Conservation (phyloP, 306 rosid genomes). For the Notholithocarpus densiflorus region DNA sequence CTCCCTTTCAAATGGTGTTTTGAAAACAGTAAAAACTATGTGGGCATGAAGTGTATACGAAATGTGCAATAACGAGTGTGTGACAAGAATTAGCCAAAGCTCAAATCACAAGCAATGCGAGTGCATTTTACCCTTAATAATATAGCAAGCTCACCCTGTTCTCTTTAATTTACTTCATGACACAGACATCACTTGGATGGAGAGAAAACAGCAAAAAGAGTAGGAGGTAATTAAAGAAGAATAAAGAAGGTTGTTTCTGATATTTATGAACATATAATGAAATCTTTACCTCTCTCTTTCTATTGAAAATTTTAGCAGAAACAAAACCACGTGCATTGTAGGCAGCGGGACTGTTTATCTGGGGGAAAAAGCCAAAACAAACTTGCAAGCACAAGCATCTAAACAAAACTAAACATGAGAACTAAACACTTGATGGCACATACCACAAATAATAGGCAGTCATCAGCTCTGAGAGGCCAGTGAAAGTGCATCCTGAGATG, state of each 20-base stretch:
- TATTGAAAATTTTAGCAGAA: conserved; percentile 75
- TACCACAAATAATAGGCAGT: conserved; percentile 86
- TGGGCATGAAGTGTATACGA: no score
- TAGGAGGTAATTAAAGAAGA: background rate
- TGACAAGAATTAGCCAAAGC: no score
- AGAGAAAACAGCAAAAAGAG: background rate
- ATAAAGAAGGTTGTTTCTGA: background rate
- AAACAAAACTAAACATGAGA: background rate
- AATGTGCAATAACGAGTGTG: no score
- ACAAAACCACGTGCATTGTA: conserved; percentile 64
- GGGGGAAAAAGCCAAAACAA: background rate
- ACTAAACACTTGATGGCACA: conserved; percentile 23
- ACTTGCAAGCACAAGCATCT: conserved; percentile 20
- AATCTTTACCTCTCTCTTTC: conserved; percentile 74
- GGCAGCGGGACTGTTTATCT: conserved; percentile 57
- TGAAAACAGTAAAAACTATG: no score
- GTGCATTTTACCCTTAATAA: no score
- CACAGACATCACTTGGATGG: background rate
- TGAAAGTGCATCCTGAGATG: conserved; percentile 86
- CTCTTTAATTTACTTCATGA: no score
- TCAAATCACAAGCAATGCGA: no score
- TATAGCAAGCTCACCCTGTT: no score
- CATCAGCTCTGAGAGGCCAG: conserved; percentile 82
- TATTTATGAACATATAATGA: background rate
- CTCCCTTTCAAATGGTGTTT: no score